Evolutionary conservation across 139 green algal species (phyloP).

Genomic region (Coccomyxa sp.): DNA sequence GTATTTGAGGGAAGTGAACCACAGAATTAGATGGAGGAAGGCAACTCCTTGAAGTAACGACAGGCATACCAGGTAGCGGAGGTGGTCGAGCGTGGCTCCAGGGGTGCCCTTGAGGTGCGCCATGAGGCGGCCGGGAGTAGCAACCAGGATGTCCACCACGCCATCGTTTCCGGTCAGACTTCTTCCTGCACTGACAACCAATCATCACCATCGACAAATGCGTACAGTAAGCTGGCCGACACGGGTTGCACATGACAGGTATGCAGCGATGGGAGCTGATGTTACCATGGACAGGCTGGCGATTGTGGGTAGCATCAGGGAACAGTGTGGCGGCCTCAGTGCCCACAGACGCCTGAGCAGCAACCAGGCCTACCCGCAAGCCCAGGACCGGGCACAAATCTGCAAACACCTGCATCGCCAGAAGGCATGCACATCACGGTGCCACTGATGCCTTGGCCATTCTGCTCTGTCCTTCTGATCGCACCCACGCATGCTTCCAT

Average conservation of each 20-base stretch:
- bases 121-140: constrained; percentile 36
- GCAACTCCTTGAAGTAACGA: no score
- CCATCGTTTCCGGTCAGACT: not conserved
- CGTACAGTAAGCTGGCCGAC: not conserved
- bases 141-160: constrained; percentile 21
- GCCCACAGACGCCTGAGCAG: constrained; percentile 12
- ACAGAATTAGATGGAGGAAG: no score
- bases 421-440: no score
- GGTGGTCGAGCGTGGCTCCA: constrained; percentile 39
- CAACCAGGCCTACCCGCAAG: constrained; percentile 22
- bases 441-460: no score
- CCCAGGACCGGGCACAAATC: constrained; percentile 46
- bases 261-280: no score
- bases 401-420: constrained; percentile 44
- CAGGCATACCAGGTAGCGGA: constrained; percentile 65
- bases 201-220: not conserved
- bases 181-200: no score
- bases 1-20: no score
- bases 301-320: no score
- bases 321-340: constrained; percentile 12
- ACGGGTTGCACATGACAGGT: no score
- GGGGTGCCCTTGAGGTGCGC: constrained; percentile 31
- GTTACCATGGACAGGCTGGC: no score
- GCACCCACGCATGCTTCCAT: no score
- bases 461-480: no score